Evolutionary conservation across 2,329 filamentous ascomycete genomes (phyloP).

Genomic region (Alternaria infectoria): DNA sequence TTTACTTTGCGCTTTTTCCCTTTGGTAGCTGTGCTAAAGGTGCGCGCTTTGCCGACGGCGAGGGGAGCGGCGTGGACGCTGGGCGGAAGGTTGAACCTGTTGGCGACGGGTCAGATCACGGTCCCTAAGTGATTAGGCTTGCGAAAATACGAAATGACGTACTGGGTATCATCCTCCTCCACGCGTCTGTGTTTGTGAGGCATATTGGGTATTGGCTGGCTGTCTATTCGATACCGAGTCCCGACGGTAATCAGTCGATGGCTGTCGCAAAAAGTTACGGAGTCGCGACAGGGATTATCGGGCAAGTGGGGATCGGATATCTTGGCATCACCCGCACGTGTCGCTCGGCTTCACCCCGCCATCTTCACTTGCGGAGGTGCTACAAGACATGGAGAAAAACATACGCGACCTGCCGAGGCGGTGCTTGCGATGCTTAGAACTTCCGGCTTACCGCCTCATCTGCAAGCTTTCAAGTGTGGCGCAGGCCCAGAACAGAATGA

Average conservation of each 20-base stretch:
- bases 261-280: constrained; percentile 16
- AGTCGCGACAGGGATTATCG: constrained; percentile 6
- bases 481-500: background rate
- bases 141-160: constrained; percentile 10
- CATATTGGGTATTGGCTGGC: constrained; percentile 58
- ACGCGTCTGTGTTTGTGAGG: constrained; percentile 86
- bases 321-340: background rate
- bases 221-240: background rate
- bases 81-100: constrained; percentile 67
- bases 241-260: background rate
- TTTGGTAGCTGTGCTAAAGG: constrained; percentile 40
- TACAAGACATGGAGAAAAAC: background rate
- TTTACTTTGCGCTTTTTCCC: constrained; percentile 47
- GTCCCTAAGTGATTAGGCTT: background rate
- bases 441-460: background rate
- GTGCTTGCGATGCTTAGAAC: background rate
- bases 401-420: background rate
- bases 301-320: constrained; percentile 1
- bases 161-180: constrained; percentile 50
- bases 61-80: constrained; percentile 65
- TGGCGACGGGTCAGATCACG: constrained; percentile 46
- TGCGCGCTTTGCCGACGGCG: constrained; percentile 56
- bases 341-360: constrained; percentile 4
- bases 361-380: background rate
- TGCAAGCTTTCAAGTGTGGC: background rate